Conservation (phyloP, 1,284 basidiomycete genomes). For the Stereum hirsutum region DNA sequence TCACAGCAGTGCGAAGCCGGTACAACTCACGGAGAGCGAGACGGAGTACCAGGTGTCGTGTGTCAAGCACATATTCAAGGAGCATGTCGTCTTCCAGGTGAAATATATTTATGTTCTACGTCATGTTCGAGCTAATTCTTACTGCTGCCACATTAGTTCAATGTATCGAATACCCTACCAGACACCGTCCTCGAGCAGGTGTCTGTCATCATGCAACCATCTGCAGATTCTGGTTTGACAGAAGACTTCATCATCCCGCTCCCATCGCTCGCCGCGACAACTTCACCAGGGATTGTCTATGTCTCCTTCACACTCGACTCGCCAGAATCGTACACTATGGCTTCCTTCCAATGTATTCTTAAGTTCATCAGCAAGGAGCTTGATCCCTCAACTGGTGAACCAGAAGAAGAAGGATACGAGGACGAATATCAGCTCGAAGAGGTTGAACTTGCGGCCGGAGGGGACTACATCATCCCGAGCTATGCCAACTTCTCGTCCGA, state of each 20-base stretch:
- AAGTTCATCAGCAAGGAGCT: constrained; percentile 98
- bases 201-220: constrained; percentile 86
- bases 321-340: constrained; percentile 72
- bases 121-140: constrained; percentile 1
- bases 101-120: constrained; percentile 15
- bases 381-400: constrained; percentile 93
- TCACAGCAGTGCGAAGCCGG: constrained; percentile 77
- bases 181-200: constrained; percentile 96
- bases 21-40: constrained; percentile 91
- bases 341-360: constrained; percentile 89
- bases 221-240: constrained; percentile 66
- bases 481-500: constrained; percentile 89
- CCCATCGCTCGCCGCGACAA: constrained; percentile 56
- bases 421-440: constrained; percentile 99
- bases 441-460: constrained; percentile 78
- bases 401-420: constrained; percentile 96
- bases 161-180: constrained; percentile 97
- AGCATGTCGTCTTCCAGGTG: constrained; percentile 95
- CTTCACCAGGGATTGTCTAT: constrained; percentile 80
- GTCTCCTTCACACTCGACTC: constrained; percentile 87
- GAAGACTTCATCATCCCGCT: constrained; percentile 96
- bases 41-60: constrained; percentile 97
- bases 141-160: constrained; percentile 61
- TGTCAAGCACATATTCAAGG: constrained; percentile 95
- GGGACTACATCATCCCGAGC: constrained; percentile 90